Percentiles rank a stretch among this genome's conserved stretches.
These are phyloP conservation scores for Russula brevipes DNA, from an alignment of 768 basidiomycete species.

Conservation along the genomic window DNA sequence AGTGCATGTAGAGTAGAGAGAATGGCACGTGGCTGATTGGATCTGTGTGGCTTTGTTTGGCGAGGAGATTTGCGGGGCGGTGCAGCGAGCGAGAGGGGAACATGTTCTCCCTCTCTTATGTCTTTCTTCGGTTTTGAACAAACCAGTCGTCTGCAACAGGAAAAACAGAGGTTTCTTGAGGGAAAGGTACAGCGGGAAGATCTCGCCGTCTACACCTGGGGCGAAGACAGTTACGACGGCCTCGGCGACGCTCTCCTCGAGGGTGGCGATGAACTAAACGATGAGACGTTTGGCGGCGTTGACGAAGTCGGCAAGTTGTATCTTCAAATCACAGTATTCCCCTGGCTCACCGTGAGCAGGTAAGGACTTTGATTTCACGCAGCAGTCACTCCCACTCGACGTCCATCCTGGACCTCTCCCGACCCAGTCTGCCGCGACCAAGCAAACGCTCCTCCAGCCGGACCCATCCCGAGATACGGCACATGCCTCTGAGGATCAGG, in stretches of 20 bases:
- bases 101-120: constrained; percentile 37
- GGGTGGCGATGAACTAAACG: constrained; percentile 88
- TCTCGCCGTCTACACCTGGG: constrained; percentile 90
- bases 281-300: constrained; percentile 86
- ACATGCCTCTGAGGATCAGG: constrained; percentile 17
- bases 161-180: constrained; percentile 52
- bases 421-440: not conserved
- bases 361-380: constrained; percentile 88
- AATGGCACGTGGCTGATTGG: not conserved
- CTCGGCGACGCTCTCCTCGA: constrained; percentile 85
- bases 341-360: constrained; percentile 40
- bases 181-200: constrained; percentile 56
- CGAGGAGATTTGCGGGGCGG: not conserved
- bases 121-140: constrained; percentile 79
- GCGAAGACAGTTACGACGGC: constrained; percentile 84
- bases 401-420: constrained; percentile 20
- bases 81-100: not conserved
- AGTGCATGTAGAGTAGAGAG: not conserved
- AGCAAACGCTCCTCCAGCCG: not conserved
- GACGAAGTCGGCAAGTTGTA: constrained; percentile 65
- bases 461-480: constrained; percentile 12
- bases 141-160: constrained; percentile 52
- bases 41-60: constrained; percentile 24
- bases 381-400: constrained; percentile 35
- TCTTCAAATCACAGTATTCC: not conserved